Percentiles rank a stretch among this genome's conserved stretches.
phyloP scores from a whole-genome alignment of 495 filamentous ascomycete species.

The Penicillium bovifimosum region DNA sequence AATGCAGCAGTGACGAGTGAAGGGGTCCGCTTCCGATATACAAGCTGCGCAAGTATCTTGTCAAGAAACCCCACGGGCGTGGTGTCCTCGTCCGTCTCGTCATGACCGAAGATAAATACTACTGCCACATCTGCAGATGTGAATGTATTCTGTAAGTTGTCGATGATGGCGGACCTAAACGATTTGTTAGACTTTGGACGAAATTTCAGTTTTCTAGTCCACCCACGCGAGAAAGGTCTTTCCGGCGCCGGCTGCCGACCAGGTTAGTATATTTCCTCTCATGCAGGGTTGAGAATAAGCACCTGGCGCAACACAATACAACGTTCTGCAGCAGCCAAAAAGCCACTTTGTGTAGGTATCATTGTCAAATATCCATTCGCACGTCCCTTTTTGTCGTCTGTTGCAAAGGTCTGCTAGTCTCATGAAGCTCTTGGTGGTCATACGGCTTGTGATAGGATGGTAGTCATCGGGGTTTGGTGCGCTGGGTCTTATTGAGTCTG shows the following conservation, averaged over 20 bases:
- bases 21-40: conserved; percentile 24
- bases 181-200: not conserved
- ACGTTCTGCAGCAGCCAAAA: conserved; percentile 20
- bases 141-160: conserved; percentile 27
- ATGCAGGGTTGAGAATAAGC: not conserved
- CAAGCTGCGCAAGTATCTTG: conserved; percentile 30
- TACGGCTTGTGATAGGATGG: conserved; percentile 13
- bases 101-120: conserved; percentile 31
- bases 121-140: conserved; percentile 30
- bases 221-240: conserved; percentile 35
- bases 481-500: not conserved
- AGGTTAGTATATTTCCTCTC: too few species aligned
- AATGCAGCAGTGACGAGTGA: conserved; percentile 20
- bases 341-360: conserved; percentile 22
- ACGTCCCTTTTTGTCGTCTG: conserved; percentile 23
- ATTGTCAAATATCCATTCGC: conserved; percentile 30
- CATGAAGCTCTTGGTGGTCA: conserved; percentile 21
- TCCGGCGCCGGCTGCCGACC: conserved; percentile 27
- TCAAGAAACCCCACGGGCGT: conserved; percentile 20
- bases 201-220: not conserved
- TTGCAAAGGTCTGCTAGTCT: conserved; percentile 28
- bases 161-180: conserved; percentile 25
- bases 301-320: conserved; percentile 33
- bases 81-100: conserved; percentile 16
- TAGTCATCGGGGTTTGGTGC: conserved; percentile 7